Evolutionary conservation across 2,329 filamentous ascomycete species (phyloP).

Genomic region (Fusarium mangiferae): DNA sequence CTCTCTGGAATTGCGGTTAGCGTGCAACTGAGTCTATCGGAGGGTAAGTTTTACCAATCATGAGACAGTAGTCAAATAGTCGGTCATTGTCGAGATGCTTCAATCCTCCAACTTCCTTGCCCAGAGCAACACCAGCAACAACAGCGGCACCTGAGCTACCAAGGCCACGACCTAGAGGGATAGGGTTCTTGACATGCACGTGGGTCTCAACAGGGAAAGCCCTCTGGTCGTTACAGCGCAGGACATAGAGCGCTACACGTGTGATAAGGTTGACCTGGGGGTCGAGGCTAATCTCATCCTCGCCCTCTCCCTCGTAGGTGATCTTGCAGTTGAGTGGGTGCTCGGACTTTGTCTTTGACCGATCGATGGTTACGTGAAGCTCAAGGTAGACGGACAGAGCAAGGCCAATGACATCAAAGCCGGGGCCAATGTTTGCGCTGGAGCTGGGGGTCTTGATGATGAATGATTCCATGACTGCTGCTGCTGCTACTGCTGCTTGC

Average conservation of each 20-base stretch:
- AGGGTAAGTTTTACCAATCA: conserved; percentile 76
- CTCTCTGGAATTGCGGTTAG: conserved; percentile 64
- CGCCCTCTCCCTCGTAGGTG: conserved; percentile 87
- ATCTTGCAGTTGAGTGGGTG: conserved; percentile 85
- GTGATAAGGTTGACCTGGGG: conserved; percentile 94
- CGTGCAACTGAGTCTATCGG: not conserved
- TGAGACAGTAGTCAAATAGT: conserved; percentile 94
- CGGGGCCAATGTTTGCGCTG: conserved; percentile 96
- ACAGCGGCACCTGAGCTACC: conserved; percentile 97
- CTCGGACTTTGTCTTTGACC: conserved; percentile 61
- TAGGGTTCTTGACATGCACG: conserved; percentile 95
- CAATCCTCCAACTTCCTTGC: conserved; percentile 86
- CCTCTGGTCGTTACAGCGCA: conserved; percentile 89
- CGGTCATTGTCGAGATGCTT: conserved; percentile 78
- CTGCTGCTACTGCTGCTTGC: conserved; percentile 25
- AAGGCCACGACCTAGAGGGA: conserved; percentile 89
- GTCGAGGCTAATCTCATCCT: conserved; percentile 82
- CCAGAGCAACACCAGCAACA: conserved; percentile 92
- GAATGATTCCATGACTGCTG: conserved; percentile 66
- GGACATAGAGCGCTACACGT: conserved; percentile 90
- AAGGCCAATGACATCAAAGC: conserved; percentile 97
- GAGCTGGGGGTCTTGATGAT: conserved; percentile 88
- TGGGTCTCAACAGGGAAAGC: conserved; percentile 86
- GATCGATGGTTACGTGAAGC: conserved; percentile 81
- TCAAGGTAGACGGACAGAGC: conserved; percentile 95